Base-by-base conservation (phyloP, 2,329 filamentous ascomycete genomes). In the Calonectria naviculata region DNA sequence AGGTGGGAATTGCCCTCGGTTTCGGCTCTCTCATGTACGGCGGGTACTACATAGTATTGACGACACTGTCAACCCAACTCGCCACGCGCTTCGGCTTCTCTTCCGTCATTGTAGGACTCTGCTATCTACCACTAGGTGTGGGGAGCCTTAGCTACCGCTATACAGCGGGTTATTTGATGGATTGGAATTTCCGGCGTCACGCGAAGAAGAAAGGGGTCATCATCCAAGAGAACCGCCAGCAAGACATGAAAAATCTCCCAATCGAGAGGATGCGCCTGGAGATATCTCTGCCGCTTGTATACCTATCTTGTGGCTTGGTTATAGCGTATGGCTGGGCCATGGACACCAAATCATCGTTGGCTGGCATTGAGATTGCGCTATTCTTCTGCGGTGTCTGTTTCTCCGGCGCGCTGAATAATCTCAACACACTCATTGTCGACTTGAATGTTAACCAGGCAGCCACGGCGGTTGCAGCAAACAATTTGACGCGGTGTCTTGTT, bases 131-230 rank as follows among this genome's bases (percentile, higher is more conserved):
- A 9, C 12, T 69, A 12, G 67, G 61, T 3, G 41, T 69, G 12
- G 67, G 67, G 2, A 69, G 67, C 44, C 34, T 69, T 3, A 36
- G 26, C 12, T 69, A 69, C 29, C 49, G 67, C 28, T 69, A 60
- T 26, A 69, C 67, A 3, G 52, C 47, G 3, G 67, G 67, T 1
- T 65, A 47, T 44, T 26, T 69, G 4, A 65, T 65, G 52, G 67
- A 69, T 15, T 61, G 67, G 67, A 69, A 69, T 26, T 69, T 69
- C 26, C 61, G 61, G n/a, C 61, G 67, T 3, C 67, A 69, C 28
- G 67, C 67, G 24, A 69, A 65, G 26, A 65, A 42, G 38, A 21
- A n/a, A 4, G 67, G 67, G 10, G 65, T 69, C 15, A 31, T 41
- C 15, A 69, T 69, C 28, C 17, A 61, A 17, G 61, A 65, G 49